phyloP scores from a whole-genome alignment of 2,329 filamentous ascomycete species.

The Elsinoe ampelina region DNA sequence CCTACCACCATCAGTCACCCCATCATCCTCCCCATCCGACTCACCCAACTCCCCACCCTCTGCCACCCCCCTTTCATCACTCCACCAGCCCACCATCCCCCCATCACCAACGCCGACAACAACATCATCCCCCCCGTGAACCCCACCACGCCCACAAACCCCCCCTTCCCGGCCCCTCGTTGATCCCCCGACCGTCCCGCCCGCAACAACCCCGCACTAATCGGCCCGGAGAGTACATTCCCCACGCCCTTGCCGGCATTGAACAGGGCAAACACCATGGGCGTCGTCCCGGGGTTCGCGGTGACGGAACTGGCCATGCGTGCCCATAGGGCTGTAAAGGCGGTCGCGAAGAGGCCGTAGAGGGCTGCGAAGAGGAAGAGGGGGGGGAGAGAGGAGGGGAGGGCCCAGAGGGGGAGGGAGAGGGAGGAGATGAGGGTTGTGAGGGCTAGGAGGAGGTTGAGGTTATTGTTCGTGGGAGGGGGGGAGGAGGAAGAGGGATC shows the following conservation, averaged over 20 bases:
- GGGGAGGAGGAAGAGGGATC: slow-evolving; percentile 22
- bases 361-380: slow-evolving; percentile 35
- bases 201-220: slow-evolving; percentile 19
- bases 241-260: slow-evolving; percentile 22
- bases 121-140: neutral
- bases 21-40: neutral
- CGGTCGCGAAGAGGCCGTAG: slow-evolving; percentile 39
- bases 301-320: slow-evolving; percentile 22
- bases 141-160: neutral
- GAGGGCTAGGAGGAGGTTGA: slow-evolving; percentile 26
- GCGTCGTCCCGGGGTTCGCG: slow-evolving; percentile 18
- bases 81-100: neutral
- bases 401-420: slow-evolving; percentile 40
- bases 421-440: slow-evolving; percentile 34
- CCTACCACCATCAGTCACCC: neutral
- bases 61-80: neutral
- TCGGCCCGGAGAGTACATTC: slow-evolving; percentile 22
- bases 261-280: slow-evolving; percentile 21
- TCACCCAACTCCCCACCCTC: neutral
- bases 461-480: slow-evolving; percentile 5
- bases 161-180: neutral
- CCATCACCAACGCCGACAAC: neutral
- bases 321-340: slow-evolving; percentile 29
- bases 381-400: slow-evolving; percentile 29
- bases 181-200: neutral